phyloP scores from a whole-genome alignment of 441 rosid genomes.

The Populus trichocarpa region DNA sequence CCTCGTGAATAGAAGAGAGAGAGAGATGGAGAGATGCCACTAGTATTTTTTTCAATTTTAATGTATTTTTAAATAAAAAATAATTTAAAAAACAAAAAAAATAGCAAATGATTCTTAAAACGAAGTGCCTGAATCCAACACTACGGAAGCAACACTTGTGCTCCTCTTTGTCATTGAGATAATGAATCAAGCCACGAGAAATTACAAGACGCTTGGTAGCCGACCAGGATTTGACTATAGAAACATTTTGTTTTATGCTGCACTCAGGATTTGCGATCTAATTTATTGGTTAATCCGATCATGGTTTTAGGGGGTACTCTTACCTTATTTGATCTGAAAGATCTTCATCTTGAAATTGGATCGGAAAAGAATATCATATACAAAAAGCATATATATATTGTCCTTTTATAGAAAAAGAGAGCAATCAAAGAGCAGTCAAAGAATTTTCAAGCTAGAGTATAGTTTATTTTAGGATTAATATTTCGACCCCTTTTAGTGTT shows the following conservation, averaged over 20 bases:
- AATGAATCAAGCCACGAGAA: conserved; percentile 12
- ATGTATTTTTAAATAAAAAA: no score
- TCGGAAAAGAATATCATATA: neutral
- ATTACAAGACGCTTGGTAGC: conserved; percentile 4
- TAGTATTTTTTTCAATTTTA: neutral
- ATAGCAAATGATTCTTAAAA: neutral
- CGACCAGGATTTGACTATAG: conserved; percentile 13
- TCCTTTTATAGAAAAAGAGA: neutral
- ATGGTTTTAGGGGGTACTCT: neutral
- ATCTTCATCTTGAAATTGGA: neutral
- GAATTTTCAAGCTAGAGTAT: conserved; percentile 33
- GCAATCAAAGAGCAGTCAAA: conserved; percentile 38
- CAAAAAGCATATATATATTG: neutral
- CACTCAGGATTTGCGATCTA: neutral
- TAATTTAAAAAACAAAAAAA: no score
- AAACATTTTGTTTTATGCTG: conserved; percentile 6
- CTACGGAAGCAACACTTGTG: conserved; percentile 10
- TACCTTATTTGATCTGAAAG: neutral
- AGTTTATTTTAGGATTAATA: conserved; percentile 2
- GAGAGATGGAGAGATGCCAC: neutral
- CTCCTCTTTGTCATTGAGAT: neutral
- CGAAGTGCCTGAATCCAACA: conserved; percentile 3
- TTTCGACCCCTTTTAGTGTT: conserved; percentile 29
- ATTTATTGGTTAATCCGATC: conserved; percentile 1
- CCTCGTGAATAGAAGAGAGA: no score